Percentiles rank a stretch among this genome's conserved stretches.
Evolutionary conservation across 2,329 filamentous ascomycete genomes (phyloP).

Genomic region (Colletotrichum zoysiae): DNA sequence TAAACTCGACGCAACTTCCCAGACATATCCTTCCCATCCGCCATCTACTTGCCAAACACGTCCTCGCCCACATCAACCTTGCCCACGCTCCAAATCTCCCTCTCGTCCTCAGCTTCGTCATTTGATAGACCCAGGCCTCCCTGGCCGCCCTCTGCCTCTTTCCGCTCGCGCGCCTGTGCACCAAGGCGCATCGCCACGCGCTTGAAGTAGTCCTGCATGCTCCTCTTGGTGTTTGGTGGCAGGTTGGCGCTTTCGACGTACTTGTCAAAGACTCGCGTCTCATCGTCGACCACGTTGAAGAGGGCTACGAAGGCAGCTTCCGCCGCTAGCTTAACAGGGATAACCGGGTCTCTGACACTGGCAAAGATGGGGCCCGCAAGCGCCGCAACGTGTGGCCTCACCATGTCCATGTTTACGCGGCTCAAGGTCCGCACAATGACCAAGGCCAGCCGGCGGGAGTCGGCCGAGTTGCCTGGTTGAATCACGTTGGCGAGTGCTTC

Average conservation of each 20-base stretch:
- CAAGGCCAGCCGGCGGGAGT: conserved; percentile 87
- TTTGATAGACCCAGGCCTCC: conserved; percentile 88
- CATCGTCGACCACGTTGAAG: conserved; percentile 90
- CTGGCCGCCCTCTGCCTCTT: conserved; percentile 89
- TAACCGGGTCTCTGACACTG: conserved; percentile 89
- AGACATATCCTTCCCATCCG: conserved; percentile 13
- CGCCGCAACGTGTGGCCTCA: conserved; percentile 82
- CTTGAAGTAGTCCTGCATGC: conserved; percentile 98
- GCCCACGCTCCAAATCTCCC: conserved; percentile 95
- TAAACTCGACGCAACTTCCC: conserved; percentile 38
- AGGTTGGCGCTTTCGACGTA: conserved; percentile 81
- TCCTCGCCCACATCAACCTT: conserved; percentile 84
- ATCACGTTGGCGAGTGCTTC: conserved; percentile 81
- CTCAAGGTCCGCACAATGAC: conserved; percentile 90
- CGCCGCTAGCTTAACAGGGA: conserved; percentile 94
- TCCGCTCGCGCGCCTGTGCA: conserved; percentile 88
- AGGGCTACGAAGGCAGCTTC: conserved; percentile 94
- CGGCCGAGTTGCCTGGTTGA: conserved; percentile 80
- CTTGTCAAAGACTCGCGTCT: conserved; percentile 88
- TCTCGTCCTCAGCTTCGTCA: conserved; percentile 94
- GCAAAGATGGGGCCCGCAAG: conserved; percentile 90
- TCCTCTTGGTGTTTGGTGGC: conserved; percentile 80
- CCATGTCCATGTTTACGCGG: conserved; percentile 81
- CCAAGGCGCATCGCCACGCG: conserved; percentile 87
- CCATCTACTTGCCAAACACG: conserved; percentile 55